These are phyloP conservation scores for Annulohypoxylon maeteangense DNA, from an alignment of 495 filamentous ascomycete genomes.

Conservation along the genomic window DNA sequence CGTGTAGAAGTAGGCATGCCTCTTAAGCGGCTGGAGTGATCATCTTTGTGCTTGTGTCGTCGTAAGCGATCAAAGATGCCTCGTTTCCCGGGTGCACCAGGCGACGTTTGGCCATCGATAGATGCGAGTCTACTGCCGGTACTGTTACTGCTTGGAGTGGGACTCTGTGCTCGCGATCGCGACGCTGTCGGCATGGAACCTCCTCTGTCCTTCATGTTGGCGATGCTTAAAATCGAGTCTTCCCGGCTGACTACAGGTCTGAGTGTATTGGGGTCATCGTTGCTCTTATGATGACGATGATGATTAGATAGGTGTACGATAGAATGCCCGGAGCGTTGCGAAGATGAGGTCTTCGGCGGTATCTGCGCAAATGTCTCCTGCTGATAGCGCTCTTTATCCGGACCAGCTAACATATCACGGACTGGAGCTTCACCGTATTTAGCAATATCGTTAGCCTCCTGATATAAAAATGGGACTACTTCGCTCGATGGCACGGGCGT, in stretches of 20 bases:
- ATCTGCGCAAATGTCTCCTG: slow-evolving; percentile 54
- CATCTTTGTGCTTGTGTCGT: slow-evolving; percentile 69
- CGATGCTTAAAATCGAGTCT: slow-evolving; percentile 68
- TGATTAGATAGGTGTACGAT: slow-evolving; percentile 68
- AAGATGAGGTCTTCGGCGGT: slow-evolving; percentile 62
- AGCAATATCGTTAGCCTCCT: slow-evolving; percentile 85
- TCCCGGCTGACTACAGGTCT: slow-evolving; percentile 76
- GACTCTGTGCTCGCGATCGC: slow-evolving; percentile 73
- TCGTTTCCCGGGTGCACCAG: slow-evolving; percentile 68
- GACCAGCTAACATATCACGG: slow-evolving; percentile 73
- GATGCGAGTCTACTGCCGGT: slow-evolving; percentile 58
- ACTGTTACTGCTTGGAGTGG: slow-evolving; percentile 76
- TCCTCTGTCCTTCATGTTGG: slow-evolving; percentile 56
- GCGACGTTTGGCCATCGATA: slow-evolving; percentile 68
- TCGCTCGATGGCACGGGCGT: slow-evolving; percentile 92
- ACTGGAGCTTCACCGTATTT: slow-evolving; percentile 87
- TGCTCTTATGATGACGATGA: slow-evolving; percentile 79
- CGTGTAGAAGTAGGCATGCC: slow-evolving; percentile 66
- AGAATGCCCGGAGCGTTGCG: slow-evolving; percentile 63
- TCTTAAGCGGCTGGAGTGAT: slow-evolving; percentile 59
- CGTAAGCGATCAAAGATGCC: slow-evolving; percentile 74
- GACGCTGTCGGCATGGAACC: slow-evolving; percentile 55
- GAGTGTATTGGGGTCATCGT: slow-evolving; percentile 73
- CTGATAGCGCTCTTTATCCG: slow-evolving; percentile 72
- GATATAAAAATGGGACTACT: slow-evolving; percentile 94